These are phyloP conservation scores for Leishmania arabica DNA, from an alignment of 208 protist genomes.

Conservation along the genomic window DNA sequence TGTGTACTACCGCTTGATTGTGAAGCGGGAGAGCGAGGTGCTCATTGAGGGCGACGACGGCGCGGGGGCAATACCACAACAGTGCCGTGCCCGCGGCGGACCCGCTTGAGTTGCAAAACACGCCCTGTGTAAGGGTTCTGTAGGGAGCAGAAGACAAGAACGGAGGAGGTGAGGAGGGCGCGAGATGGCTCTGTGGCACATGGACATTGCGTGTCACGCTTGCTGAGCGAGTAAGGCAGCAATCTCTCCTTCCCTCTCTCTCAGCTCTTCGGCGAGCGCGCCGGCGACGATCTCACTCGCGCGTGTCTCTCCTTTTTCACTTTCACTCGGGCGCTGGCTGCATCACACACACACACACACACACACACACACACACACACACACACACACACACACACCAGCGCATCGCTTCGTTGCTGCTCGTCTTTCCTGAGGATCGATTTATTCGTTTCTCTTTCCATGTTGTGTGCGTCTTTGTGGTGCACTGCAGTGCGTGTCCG, in stretches of 20 bases:
- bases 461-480: neutral
- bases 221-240: neutral
- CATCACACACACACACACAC: neutral
- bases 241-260: neutral
- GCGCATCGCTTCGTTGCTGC: neutral
- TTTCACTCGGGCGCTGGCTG: neutral
- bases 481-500: neutral
- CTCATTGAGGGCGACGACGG: neutral
- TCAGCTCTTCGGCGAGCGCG: neutral
- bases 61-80: neutral
- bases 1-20: conserved; percentile 38
- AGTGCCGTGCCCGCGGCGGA: neutral
- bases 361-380: neutral
- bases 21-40: neutral
- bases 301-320: neutral
- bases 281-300: neutral
- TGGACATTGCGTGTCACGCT: neutral
- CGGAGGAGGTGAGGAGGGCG: neutral
- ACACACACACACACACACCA: neutral
- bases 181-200: neutral
- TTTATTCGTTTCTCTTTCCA: neutral
- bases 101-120: neutral
- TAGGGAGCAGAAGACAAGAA: neutral
- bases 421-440: neutral
- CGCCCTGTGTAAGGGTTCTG: neutral